Evolutionary conservation across 2,329 filamentous ascomycete genomes (phyloP), one percentile per base, ranked within the genome.

Genomic region (Berkeleyomyces rouxiae): DNA sequence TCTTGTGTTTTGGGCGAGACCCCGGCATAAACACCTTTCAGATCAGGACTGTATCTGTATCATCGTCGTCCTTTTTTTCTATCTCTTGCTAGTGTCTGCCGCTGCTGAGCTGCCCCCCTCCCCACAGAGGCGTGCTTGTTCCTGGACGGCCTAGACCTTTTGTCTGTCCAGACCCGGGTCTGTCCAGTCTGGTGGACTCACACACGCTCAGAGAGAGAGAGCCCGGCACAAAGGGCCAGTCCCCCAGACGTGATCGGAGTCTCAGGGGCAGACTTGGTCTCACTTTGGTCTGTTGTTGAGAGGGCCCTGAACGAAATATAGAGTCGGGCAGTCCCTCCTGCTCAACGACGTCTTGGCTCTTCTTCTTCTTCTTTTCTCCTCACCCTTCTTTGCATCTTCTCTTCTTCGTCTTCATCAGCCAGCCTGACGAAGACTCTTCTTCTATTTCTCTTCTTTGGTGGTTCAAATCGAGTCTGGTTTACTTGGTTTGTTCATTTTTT

Each of bases 391-490:
- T 70, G 71, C 69, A 66, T 66, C 67, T 63, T 61, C 47, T 47
- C 33, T 62, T 63, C 58, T 47, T 60, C 46, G 59, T 65, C 61
- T 40, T 58, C 69, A 67, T 69, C 72, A 72, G 76, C 79, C 73
- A 79, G 80, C 79, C 77, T 75, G 80, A 69, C 64, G 66, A 69
- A 69, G 70, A 64, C 65, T 53, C 59, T 64, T 66, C 65, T 67
- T 67, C 64, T 58, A 58, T 57, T 64, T 67, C 59, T 61, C 58
- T 59, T 58, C 64, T 66, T 64, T 63, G 36, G 58, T 51, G 44
- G 58, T 49, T 49, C 47, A 44, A 39, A 47, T 62, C 65, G 44
- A 49, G 63, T 66, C 62, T 65, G 63, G 59, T 66, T 64, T 57
- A 63, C 63, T 64, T 62, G 39, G 33, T 63, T 51, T 67, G 64